These are phyloP conservation scores for Microstegium vimineum DNA, from an alignment of 176 grass and related monocot species.

Conservation along the genomic window DNA sequence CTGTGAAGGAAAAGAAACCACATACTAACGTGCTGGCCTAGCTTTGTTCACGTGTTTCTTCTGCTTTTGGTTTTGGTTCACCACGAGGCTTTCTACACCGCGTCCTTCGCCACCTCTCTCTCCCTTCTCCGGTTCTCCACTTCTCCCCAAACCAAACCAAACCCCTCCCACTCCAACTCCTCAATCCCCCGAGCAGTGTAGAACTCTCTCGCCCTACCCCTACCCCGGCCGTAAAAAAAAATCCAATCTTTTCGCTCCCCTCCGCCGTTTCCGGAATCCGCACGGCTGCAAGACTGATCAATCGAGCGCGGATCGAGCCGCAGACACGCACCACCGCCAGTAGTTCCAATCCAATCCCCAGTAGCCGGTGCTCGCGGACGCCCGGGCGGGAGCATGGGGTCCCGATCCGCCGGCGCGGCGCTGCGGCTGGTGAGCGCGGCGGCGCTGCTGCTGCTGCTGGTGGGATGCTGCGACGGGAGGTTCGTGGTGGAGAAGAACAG, in stretches of 20 bases:
- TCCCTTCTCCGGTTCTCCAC: not conserved
- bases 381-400: conserved; percentile 15
- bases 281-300: not conserved
- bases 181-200: not conserved
- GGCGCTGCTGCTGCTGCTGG: no score
- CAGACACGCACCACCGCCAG: no score
- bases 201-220: conserved; percentile 4
- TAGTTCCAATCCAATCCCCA: conserved; percentile 7
- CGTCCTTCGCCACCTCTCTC: not conserved
- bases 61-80: not conserved
- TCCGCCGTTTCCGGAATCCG: not conserved
- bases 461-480: conserved; percentile 36
- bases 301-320: not conserved
- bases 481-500: conserved; percentile 91
- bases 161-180: not conserved
- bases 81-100: not conserved
- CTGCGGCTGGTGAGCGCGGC: conserved; percentile 34
- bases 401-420: conserved; percentile 3
- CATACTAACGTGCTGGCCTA: not conserved
- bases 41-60: not conserved
- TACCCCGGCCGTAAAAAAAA: not conserved
- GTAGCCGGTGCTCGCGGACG: not conserved
- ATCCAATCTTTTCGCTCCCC: conserved; percentile 1
- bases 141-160: not conserved
- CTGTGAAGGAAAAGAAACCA: not conserved